Evolutionary conservation across 2,329 filamentous ascomycete species (phyloP).

Genomic region (Fusarium annulatum): DNA sequence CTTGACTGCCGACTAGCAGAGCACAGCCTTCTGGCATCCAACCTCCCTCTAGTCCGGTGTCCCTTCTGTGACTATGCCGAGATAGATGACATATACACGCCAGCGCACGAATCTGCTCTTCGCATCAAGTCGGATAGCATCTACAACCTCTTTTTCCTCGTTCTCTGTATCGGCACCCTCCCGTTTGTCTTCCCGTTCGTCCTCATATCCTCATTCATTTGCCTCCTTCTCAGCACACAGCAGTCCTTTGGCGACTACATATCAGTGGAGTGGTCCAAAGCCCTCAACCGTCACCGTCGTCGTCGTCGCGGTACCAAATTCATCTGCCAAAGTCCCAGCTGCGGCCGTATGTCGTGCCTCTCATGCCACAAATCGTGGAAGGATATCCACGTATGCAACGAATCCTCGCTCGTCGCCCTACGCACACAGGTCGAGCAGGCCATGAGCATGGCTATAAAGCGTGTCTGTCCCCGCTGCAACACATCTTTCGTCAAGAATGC

Average conservation of each 20-base stretch:
- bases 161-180: conserved; percentile 64
- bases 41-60: conserved; percentile 81
- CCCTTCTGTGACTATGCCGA: conserved; percentile 95
- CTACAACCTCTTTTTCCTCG: conserved; percentile 61
- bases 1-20: conserved; percentile 84
- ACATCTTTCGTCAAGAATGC: conserved; percentile 92
- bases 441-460: conserved; percentile 93
- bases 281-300: conserved; percentile 75
- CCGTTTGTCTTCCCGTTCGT: conserved; percentile 66
- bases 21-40: conserved; percentile 78
- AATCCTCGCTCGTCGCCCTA: conserved; percentile 82
- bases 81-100: conserved; percentile 79
- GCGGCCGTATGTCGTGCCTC: conserved; percentile 79
- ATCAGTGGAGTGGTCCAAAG: conserved; percentile 63
- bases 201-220: conserved; percentile 59
- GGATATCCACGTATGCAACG: conserved; percentile 91
- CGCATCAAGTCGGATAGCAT: conserved; percentile 65
- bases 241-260: conserved; percentile 57
- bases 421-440: conserved; percentile 92
- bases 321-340: conserved; percentile 76
- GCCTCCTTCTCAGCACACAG: conserved; percentile 57
- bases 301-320: conserved; percentile 81
- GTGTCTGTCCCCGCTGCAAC: conserved; percentile 91
- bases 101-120: conserved; percentile 64
- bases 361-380: conserved; percentile 85